phyloP scores from a whole-genome alignment of 2,329 filamentous ascomycete genomes.

The Diaporthe citriasiana region DNA sequence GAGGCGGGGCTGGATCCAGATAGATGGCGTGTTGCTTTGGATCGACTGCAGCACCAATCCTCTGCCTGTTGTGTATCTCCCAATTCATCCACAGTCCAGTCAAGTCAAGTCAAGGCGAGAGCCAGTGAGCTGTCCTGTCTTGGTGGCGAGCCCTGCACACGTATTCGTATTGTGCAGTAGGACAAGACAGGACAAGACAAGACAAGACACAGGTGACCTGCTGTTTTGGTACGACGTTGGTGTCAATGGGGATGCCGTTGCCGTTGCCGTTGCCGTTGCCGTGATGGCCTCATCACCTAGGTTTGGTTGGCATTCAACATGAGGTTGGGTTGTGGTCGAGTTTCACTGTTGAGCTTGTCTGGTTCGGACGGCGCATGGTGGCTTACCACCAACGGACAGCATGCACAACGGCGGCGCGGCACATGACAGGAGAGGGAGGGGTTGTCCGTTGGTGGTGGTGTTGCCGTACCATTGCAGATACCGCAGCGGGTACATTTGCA shows the following conservation, averaged over 20 bases:
- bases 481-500: background rate
- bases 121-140: background rate
- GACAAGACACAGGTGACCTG: conserved; percentile 13
- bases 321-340: background rate
- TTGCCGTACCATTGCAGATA: background rate
- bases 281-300: background rate
- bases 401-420: background rate
- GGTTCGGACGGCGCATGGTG: background rate
- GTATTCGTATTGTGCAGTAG: background rate
- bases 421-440: background rate
- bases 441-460: background rate
- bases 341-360: conserved; percentile 15
- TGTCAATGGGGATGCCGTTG: background rate
- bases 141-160: background rate
- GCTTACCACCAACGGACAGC: background rate
- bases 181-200: conserved; percentile 10
- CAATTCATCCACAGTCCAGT: background rate
- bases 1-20: background rate
- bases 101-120: background rate
- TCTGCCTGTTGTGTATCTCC: background rate
- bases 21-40: background rate
- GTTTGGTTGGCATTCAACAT: background rate
- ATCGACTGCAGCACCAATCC: no score
- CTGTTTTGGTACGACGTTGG: background rate
- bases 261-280: background rate